Evolutionary conservation across 257 asterid genomes (phyloP), one percentile per base, ranked within the genome.

Genomic region (Solanum paucissectum): DNA sequence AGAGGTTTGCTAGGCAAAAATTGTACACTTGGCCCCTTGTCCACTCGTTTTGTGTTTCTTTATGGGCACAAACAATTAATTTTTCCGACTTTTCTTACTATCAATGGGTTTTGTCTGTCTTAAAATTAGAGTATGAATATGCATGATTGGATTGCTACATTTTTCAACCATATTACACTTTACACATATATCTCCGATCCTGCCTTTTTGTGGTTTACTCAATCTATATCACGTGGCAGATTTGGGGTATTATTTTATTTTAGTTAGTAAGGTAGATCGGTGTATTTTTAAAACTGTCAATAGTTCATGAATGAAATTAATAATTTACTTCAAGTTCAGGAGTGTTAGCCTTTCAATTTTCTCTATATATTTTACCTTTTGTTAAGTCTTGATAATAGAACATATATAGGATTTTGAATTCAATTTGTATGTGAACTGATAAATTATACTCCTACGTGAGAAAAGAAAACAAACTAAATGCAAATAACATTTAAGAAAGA

Each of bases 1-100:
- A 87, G 87, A 84, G 40, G 58, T 34, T 92, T 79, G 95, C 89
- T 42, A 82, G 90, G 87, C 46, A 87, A 86, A 49, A 73, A 14
- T 38, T 16, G 89, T 68, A 89, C 92, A 89, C 23, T 81, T 66
- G 82, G 87, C 76, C 89, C 90, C 85, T 83, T 64, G 83, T 90
- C 87, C 40, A 81, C 10, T 81, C 25, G 4, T 81, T 81, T 16
- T 14, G 40, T 46, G 29, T 79, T 79, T 79, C 66, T 79, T 46
- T 79, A 44, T 46, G 29, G 42, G 33, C 85, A 81, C 27, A 81
- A 44, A 9, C 66, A 81, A 81, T 29, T 81, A 3, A 81, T 81
- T 81, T 71, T 81, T 76, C 82, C 12, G 91, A 12, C 23, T 68
- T 77, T 77, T 86, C 83, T 90, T 88, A 62, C 71, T 10, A 64